A percentile compares a stretch with the other conserved stretches of the same genome.
These are phyloP conservation scores for Ambrosia artemisiifolia DNA, from an alignment of 129 eudicot species.

Conservation along the genomic window DNA sequence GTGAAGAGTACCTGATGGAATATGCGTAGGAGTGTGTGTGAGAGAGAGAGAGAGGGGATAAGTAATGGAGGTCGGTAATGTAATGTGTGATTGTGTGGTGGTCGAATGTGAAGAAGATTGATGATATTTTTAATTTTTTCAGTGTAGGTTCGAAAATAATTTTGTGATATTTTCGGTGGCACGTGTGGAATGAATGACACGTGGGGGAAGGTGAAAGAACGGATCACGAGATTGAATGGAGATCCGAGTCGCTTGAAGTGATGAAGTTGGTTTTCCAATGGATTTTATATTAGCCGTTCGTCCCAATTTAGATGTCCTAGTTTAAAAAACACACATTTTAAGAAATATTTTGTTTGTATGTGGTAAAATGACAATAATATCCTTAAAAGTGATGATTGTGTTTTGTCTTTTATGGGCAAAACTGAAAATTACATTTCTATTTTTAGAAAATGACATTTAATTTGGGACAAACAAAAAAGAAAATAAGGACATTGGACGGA, in stretches of 20 bases:
- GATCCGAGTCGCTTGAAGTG: slow-evolving; percentile 19
- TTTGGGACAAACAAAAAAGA: too few relatives aligned
- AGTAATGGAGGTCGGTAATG: slow-evolving; percentile 22
- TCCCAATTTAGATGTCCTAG: too few relatives aligned
- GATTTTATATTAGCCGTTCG: neutral
- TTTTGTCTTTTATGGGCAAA: too few relatives aligned
- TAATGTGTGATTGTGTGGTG: slow-evolving; percentile 34
- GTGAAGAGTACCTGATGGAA: slow-evolving; percentile 18
- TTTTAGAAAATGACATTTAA: too few relatives aligned
- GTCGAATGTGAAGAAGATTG: slow-evolving; percentile 24
- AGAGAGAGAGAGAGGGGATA: slow-evolving; percentile 18
- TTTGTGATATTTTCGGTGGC: slow-evolving; percentile 17
- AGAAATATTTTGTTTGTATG: too few relatives aligned
- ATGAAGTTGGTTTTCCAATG: neutral
- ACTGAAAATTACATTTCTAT: too few relatives aligned
- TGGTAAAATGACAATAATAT: too few relatives aligned
- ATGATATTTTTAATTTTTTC: neutral
- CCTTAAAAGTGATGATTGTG: too few relatives aligned
- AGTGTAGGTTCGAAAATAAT: neutral
- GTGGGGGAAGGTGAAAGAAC: slow-evolving; percentile 28
- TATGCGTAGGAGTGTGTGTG: slow-evolving; percentile 19
- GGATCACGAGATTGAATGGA: slow-evolving; percentile 25
- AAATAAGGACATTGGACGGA: too few relatives aligned
- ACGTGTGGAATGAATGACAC: slow-evolving; percentile 25
- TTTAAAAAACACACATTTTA: too few relatives aligned